Evolutionary conservation across 2,329 filamentous ascomycete species (phyloP).

Genomic region (Talaromyces islandicus): DNA sequence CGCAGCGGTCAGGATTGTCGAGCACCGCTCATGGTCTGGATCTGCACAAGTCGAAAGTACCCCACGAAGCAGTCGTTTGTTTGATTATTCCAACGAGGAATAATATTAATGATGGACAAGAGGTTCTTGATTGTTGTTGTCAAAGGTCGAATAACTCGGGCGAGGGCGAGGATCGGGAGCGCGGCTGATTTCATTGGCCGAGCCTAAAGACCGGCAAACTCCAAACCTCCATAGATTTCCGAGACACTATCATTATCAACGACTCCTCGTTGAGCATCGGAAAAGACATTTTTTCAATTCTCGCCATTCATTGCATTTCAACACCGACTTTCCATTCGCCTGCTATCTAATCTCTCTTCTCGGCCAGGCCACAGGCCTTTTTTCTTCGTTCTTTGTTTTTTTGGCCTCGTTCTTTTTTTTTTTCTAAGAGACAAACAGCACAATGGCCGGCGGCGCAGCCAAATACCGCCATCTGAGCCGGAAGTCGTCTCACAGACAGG

Average conservation of each 20-base stretch:
- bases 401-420: not conserved
- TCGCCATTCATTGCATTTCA: not conserved
- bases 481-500: slow-evolving; percentile 78
- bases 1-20: not conserved
- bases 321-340: not conserved
- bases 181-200: not conserved
- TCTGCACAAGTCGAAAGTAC: not conserved
- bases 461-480: slow-evolving; percentile 89
- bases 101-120: not conserved
- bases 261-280: not conserved
- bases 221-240: not conserved
- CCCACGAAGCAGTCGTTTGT: not conserved
- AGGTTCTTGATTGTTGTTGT: not conserved
- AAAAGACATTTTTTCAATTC: not conserved
- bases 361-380: not conserved
- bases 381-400: not conserved
- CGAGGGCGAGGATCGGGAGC: not conserved
- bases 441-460: slow-evolving; percentile 78
- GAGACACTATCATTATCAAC: not conserved
- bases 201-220: not conserved
- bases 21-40: not conserved
- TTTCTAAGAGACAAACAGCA: slow-evolving; percentile 14
- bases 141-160: not conserved
- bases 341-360: not conserved
- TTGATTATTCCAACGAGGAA: not conserved